A percentile compares a stretch with the other conserved stretches of the same genome.
These are phyloP conservation scores for Thelonectria rubi DNA, from an alignment of 2,329 filamentous ascomycete species.

Conservation along the genomic window DNA sequence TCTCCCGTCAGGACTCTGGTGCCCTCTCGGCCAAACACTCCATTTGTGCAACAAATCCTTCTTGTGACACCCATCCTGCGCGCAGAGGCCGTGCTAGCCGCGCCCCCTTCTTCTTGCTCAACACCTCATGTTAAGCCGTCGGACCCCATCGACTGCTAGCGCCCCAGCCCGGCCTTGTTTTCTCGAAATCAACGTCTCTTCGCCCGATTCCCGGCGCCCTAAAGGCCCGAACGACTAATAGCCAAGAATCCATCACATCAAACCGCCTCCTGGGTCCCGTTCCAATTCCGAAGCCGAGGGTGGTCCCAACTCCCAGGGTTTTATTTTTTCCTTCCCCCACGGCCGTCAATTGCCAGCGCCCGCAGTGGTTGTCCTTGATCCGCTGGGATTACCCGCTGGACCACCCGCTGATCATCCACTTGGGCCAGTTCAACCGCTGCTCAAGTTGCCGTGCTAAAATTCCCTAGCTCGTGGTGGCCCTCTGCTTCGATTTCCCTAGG, in stretches of 20 bases:
- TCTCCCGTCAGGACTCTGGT: neutral
- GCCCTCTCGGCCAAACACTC: constrained; percentile 7
- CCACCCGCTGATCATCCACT: constrained; percentile 23
- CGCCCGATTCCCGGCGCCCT: neutral
- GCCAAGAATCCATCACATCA: neutral
- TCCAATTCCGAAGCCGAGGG: constrained; percentile 15
- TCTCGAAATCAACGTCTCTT: neutral
- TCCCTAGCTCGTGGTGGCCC: constrained; percentile 22
- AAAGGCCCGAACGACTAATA: no score
- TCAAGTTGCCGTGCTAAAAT: constrained; percentile 33
- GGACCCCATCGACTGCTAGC: constrained; percentile 17
- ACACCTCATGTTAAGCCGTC: neutral
- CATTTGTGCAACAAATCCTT: constrained; percentile 33
- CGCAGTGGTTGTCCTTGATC: constrained; percentile 18
- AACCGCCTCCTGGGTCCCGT: constrained; percentile 7
- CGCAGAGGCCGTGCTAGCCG: constrained; percentile 29
- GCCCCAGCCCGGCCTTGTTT: constrained; percentile 3
- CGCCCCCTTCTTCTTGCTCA: constrained; percentile 11
- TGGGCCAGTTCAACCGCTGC: constrained; percentile 32
- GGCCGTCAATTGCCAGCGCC: constrained; percentile 16
- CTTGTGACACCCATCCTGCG: constrained; percentile 27
- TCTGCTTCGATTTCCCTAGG: neutral
- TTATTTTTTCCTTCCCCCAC: constrained; percentile 4
- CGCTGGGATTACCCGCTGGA: constrained; percentile 24
- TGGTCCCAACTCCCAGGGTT: neutral